These are phyloP conservation scores for Mycena alexandri DNA, from an alignment of 768 basidiomycete genomes.

Conservation along the genomic window DNA sequence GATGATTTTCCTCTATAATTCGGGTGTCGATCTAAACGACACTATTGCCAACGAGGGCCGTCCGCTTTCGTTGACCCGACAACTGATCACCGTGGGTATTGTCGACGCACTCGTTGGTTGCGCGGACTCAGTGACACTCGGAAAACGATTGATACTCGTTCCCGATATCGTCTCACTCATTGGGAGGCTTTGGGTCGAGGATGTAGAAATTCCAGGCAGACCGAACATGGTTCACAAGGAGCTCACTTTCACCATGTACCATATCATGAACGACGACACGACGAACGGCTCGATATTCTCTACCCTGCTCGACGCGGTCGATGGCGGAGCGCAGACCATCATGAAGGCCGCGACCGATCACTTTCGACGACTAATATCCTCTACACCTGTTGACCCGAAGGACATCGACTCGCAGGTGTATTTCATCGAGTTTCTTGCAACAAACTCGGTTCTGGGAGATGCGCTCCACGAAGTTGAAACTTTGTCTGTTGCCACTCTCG, in stretches of 20 bases:
- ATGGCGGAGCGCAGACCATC: constrained; percentile 25
- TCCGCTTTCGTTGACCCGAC: constrained; percentile 25
- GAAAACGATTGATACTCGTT: constrained; percentile 22
- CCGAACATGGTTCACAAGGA: constrained; percentile 29
- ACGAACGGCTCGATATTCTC: constrained; percentile 19
- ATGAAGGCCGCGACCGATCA: constrained; percentile 22
- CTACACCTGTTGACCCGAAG: constrained; percentile 1
- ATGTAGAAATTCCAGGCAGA: constrained; percentile 22
- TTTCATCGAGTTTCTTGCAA: constrained; percentile 21
- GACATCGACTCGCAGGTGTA: constrained; percentile 3
- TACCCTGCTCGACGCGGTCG: constrained; percentile 20
- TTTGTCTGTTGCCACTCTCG: constrained; percentile 9
- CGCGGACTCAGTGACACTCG: constrained; percentile 25
- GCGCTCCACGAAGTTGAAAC: constrained; percentile 29
- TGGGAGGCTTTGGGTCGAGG: constrained; percentile 28
- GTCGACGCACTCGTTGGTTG: constrained; percentile 30
- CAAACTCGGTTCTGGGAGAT: constrained; percentile 16
- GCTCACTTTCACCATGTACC: constrained; percentile 28
- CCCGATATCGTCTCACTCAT: constrained; percentile 30
- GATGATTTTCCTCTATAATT: constrained; percentile 34
- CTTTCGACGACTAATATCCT: constrained; percentile 22
- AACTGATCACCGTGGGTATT: constrained; percentile 18
- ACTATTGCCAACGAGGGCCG: constrained; percentile 25
- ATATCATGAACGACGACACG: constrained; percentile 25
- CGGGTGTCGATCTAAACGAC: constrained; percentile 25